Evolutionary conservation across 1,284 basidiomycete species (phyloP), one percentile per base, ranked within the genome.

Genomic region (Ceratobasidium sp.): DNA sequence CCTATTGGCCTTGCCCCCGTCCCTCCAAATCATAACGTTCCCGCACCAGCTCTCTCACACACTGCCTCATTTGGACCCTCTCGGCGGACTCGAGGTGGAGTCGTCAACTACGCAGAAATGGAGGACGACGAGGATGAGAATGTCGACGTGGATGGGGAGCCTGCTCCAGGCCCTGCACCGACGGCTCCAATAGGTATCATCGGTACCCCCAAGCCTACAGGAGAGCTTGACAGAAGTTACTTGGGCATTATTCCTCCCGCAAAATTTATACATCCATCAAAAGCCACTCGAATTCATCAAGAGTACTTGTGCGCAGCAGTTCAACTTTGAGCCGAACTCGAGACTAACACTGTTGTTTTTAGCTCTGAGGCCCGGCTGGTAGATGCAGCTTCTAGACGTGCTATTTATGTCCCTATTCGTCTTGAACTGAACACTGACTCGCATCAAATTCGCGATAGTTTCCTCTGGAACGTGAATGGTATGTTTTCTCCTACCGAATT

Each of bases 351-450:
- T 44, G 30, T 43, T 7, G 32, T 69, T 18, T 44, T 61, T 78
- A 95, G 93, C 55, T 81, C 91, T 0, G 85, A 87, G 71, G 89
- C 93, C 32, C 81, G 85, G n/a, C 80, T 95, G 43, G 86, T 90
- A 52, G 80, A 80, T 13, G 89, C 93, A 78, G 91, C 92, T 0
- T 80, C 84, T 57, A 86, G 85, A 74, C 86, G 88, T 28, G 87
- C 91, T 4, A 84, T 91, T 1, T 87, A 97, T 30, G 89, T 98
- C 3, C 97, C 97, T 9, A 94, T 99, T 76, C 91, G 94, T 58
- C 91, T 99, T 73, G 96, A 98, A 78, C 90, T 98, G 77, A 96
- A 98, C 79, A 96, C 96, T 3, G 92, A 95, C 8, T 91, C 91
- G 0, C 92, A 95, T 79, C 87, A 96, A 78, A 90, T 99, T 80